A percentile compares a stretch with the other conserved stretches of the same genome.
Conservation (phyloP, 495 filamentous ascomycete species). For the Neurospora sp. region DNA sequence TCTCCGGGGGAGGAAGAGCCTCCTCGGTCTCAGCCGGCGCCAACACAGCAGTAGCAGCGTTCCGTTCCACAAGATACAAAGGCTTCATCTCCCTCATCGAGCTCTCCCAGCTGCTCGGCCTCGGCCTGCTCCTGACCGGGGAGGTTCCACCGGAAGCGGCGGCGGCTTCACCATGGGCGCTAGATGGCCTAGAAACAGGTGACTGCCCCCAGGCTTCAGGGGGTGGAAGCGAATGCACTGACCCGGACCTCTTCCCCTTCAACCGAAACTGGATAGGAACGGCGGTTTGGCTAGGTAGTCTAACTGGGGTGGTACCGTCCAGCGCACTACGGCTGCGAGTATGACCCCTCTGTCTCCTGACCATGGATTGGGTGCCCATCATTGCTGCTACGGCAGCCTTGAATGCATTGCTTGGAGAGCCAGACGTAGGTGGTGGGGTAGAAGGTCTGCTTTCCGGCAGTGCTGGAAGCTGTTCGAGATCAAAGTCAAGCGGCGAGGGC, state of each 20-base stretch:
- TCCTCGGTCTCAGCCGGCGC: neutral
- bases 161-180: neutral
- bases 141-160: slow-evolving; percentile 7
- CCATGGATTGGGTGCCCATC: neutral
- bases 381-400: neutral
- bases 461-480: slow-evolving; percentile 24
- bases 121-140: slow-evolving; percentile 20
- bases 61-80: slow-evolving; percentile 38
- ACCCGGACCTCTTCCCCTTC: slow-evolving; percentile 29
- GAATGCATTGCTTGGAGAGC: neutral
- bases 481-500: slow-evolving; percentile 6
- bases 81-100: slow-evolving; percentile 37
- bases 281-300: slow-evolving; percentile 39
- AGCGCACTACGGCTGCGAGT: slow-evolving; percentile 25
- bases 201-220: slow-evolving; percentile 27
- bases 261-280: slow-evolving; percentile 40
- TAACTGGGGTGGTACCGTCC: slow-evolving; percentile 28
- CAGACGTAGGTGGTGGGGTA: slow-evolving; percentile 21
- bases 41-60: neutral
- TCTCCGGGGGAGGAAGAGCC: neutral
- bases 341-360: slow-evolving; percentile 19
- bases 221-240: slow-evolving; percentile 21
- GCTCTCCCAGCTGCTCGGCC: slow-evolving; percentile 43
- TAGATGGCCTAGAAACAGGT: slow-evolving; percentile 11
- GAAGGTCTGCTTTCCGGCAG: slow-evolving; percentile 44